These are phyloP conservation scores for Acacia melanoxylon DNA, from an alignment of 306 rosid species.

Conservation along the genomic window DNA sequence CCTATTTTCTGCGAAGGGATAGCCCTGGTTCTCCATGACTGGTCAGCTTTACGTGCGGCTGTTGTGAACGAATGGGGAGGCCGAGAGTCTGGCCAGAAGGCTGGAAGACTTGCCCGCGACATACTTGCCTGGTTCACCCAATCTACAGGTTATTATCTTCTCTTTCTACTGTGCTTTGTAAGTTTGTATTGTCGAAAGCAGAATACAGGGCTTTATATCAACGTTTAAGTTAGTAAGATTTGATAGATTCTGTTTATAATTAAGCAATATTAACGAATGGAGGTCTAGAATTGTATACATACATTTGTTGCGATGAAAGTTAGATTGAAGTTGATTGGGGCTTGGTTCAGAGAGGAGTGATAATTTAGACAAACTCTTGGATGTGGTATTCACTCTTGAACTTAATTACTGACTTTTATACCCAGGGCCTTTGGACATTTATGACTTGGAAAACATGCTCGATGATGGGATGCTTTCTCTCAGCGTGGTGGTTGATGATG, in stretches of 20 bases:
- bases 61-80: conserved; percentile 19
- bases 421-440: conserved; percentile 62
- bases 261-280: background rate
- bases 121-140: conserved; percentile 45
- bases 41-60: conserved; percentile 57
- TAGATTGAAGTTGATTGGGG: too few relatives aligned
- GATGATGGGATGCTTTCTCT: conserved; percentile 52
- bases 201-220: too few relatives aligned
- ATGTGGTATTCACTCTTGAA: background rate
- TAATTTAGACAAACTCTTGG: background rate
- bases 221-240: background rate
- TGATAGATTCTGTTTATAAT: background rate
- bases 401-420: background rate
- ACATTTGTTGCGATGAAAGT: too few relatives aligned
- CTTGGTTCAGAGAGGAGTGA: too few relatives aligned
- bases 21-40: conserved; percentile 32
- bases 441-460: conserved; percentile 67
- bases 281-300: background rate
- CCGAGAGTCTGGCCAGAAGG: background rate
- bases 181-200: too few relatives aligned
- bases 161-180: background rate
- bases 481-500: conserved; percentile 59
- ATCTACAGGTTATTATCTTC: conserved; percentile 38
- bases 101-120: conserved; percentile 40
- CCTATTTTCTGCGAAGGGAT: conserved; percentile 49